Evolutionary conservation across 331 rosid genomes (phyloP).

Genomic region (Acacia pycnantha): DNA sequence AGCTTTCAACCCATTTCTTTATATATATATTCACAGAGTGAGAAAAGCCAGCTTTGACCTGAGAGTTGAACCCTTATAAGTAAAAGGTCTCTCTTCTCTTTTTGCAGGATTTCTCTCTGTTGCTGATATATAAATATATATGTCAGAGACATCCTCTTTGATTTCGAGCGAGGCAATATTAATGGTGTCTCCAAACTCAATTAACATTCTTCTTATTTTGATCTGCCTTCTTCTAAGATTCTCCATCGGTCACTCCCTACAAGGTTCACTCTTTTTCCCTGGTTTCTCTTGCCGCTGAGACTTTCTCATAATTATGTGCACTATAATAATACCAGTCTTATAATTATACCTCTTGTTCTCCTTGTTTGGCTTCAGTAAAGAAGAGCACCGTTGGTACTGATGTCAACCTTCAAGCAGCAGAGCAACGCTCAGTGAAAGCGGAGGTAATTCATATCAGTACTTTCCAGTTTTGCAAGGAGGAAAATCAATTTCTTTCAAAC

Average conservation of each 20-base stretch:
- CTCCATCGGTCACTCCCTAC: slow-evolving; percentile 29
- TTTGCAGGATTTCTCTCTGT: slow-evolving; percentile 16
- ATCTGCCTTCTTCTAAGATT: slow-evolving; percentile 30
- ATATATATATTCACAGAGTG: not conserved
- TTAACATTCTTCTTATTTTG: slow-evolving; percentile 29
- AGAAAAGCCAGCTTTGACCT: slow-evolving; percentile 29
- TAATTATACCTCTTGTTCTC: not conserved
- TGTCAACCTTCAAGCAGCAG: not conserved
- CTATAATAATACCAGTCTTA: not conserved
- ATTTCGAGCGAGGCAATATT: not conserved
- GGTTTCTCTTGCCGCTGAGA: not conserved
- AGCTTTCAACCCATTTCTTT: not conserved
- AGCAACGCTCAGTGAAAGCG: not conserved
- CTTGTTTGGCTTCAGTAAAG: slow-evolving; percentile 22
- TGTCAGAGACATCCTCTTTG: slow-evolving; percentile 5
- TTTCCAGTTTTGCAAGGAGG: not conserved
- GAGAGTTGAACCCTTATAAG: not conserved
- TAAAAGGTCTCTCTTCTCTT: slow-evolving; percentile 27
- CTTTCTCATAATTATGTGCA: not conserved
- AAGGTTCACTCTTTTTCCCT: slow-evolving; percentile 27
- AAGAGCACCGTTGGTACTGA: slow-evolving; percentile 12
- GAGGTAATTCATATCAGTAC: not conserved
- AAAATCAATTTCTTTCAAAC: not conserved
- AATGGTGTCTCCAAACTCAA: slow-evolving; percentile 43
- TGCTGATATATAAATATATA: not conserved